Evolutionary conservation across 140 eudicot species (phyloP).

Genomic region (Anethum foeniculum): DNA sequence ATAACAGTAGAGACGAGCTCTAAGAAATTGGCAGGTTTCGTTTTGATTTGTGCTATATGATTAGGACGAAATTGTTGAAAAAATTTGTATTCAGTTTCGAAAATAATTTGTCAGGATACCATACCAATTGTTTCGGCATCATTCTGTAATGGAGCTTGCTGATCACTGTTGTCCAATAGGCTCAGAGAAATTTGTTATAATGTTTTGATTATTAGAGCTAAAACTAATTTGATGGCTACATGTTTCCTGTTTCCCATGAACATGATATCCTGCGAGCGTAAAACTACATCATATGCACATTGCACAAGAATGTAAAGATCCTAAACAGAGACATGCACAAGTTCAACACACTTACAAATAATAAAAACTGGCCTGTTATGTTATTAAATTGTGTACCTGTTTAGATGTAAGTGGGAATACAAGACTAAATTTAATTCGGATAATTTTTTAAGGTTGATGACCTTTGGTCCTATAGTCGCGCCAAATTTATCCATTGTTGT

Average conservation of each 20-base stretch:
- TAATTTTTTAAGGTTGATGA: background rate
- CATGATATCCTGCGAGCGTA: background rate
- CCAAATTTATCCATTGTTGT: background rate
- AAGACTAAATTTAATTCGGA: background rate
- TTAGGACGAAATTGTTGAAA: background rate
- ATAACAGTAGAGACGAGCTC: conserved; percentile 53
- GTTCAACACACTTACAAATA: background rate
- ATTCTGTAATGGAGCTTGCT: background rate
- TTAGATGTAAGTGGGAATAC: background rate
- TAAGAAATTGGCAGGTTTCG: conserved; percentile 13
- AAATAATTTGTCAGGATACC: background rate
- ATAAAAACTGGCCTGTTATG: background rate
- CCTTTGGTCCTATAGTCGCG: background rate
- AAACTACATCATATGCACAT: background rate
- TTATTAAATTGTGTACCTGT: background rate
- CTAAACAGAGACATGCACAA: background rate
- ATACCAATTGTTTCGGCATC: background rate
- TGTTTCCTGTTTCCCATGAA: background rate
- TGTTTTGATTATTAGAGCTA: background rate
- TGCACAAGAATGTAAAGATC: background rate
- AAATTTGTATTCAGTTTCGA: background rate
- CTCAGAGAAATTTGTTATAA: background rate
- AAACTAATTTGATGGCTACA: background rate
- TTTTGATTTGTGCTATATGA: background rate
- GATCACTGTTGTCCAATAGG: background rate